Percentiles rank a stretch among this genome's conserved stretches.
phyloP scores from a whole-genome alignment of 2,329 filamentous ascomycete genomes.

The Hypoxylon sp. region DNA sequence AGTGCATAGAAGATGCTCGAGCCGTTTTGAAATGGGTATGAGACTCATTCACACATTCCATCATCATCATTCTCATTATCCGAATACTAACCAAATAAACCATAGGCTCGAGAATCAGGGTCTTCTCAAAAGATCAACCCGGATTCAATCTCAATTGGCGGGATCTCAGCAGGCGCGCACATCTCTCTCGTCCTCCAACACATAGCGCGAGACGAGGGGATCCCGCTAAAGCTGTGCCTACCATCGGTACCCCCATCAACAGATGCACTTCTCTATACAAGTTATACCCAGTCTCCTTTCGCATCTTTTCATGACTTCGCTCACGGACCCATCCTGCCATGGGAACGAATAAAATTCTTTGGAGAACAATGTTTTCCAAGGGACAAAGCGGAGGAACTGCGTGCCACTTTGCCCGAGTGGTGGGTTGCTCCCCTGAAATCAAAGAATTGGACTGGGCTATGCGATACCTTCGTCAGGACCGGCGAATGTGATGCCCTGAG shows the following conservation, averaged over 20 bases:
- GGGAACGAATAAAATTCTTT: slow-evolving; percentile 56
- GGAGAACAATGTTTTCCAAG: slow-evolving; percentile 50
- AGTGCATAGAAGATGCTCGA: slow-evolving; percentile 57
- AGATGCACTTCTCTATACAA: slow-evolving; percentile 50
- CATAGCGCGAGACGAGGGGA: slow-evolving; percentile 56
- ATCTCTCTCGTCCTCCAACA: slow-evolving; percentile 57
- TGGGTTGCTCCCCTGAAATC: slow-evolving; percentile 55
- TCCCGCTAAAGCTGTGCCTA: slow-evolving; percentile 56
- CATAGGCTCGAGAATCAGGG: slow-evolving; percentile 51
- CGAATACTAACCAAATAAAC: slow-evolving; percentile 6
- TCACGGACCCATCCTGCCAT: slow-evolving; percentile 55
- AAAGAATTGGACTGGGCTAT: slow-evolving; percentile 53
- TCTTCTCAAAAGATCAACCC: slow-evolving; percentile 52
- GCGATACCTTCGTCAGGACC: slow-evolving; percentile 55
- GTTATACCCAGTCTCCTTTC: slow-evolving; percentile 56
- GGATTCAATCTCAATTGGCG: slow-evolving; percentile 57
- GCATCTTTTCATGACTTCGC: slow-evolving; percentile 56
- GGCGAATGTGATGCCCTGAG: slow-evolving; percentile 60
- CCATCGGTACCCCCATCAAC: slow-evolving; percentile 53
- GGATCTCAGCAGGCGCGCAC: slow-evolving; percentile 58
- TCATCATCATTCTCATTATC: slow-evolving; percentile 6
- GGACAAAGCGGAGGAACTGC: slow-evolving; percentile 49
- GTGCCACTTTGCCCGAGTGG: slow-evolving; percentile 54
- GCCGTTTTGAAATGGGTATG: slow-evolving; percentile 57
- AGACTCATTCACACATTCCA: not conserved